Base-by-base conservation (phyloP, 2,329 filamentous ascomycete genomes). In the Emericellopsis atlantica region DNA sequence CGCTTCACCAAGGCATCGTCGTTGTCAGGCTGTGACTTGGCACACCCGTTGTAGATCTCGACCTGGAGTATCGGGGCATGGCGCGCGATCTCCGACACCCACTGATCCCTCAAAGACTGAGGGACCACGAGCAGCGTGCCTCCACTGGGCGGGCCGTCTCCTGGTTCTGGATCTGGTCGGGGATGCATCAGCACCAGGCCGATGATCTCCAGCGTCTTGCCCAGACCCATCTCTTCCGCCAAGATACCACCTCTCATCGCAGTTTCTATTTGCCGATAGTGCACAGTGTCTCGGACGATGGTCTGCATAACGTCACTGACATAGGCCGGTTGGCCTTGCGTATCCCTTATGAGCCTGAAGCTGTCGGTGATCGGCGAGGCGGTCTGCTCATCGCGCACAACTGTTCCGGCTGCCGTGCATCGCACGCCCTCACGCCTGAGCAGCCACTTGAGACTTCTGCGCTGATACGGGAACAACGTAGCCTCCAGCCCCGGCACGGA, bases 201-300 rank as follows among this genome's bases (percentile, higher is more conserved):
- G 36, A 88, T 75, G 2, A 85, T 67, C 59, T 90, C 85, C 4
- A 89, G 66, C 0, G 84, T 90, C 56, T 90, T 90, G 2, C 84
- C 84, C 1, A 90, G 64, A 0, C 84, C 84, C 84, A 90, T 90
- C 56, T 90, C 84, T 52, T 90, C 84, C 0, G 82, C 78, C 5
- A 90, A 62, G 37, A 87, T 79, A 1, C 83, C 83, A 11, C 77
- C 75, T 36, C 59, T 68, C 10, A 75, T 43, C 1, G 49, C 47
- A n/a, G 55, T 53, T 40, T 73, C 60, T 18, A 56, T 44, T 36
- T 61, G 54, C 29, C 57, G 55, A 41, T 76, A 76, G 3, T 60
- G 51, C 0, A 53, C 45, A 8, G 65, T 44, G 50, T 81, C 66
- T 32, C 63, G 62, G 1, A 74, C 69, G 5, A 79, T 64, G 12